These are phyloP conservation scores for Biscutella auriculata DNA, from an alignment of 441 rosid species.

Conservation along the genomic window DNA sequence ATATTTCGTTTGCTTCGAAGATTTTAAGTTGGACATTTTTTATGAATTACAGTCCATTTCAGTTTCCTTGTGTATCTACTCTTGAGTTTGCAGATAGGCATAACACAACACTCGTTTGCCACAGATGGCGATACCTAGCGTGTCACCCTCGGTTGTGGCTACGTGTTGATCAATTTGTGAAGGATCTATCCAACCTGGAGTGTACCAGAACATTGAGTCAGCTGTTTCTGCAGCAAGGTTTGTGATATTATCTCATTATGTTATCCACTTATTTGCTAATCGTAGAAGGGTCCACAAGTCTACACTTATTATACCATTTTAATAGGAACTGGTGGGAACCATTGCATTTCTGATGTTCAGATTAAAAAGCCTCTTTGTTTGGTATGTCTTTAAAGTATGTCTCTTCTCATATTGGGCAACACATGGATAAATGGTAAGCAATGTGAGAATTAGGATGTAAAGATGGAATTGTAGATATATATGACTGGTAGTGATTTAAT, in stretches of 20 bases:
- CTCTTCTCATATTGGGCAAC: background rate
- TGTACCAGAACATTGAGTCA: conserved; percentile 56
- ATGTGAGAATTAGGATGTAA: background rate
- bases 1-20: background rate
- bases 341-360: conserved; percentile 75
- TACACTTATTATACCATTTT: conserved; percentile 52
- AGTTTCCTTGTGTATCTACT: conserved; percentile 16
- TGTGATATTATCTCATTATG: conserved; percentile 12
- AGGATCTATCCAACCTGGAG: conserved; percentile 57
- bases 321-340: conserved; percentile 73
- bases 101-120: conserved; percentile 99
- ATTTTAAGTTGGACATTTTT: background rate
- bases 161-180: conserved; percentile 61
- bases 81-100: conserved; percentile 54
- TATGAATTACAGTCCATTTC: conserved; percentile 22
- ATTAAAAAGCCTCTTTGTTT: conserved; percentile 86
- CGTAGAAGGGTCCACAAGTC: background rate
- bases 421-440: background rate
- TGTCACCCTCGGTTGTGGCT: conserved; percentile 96
- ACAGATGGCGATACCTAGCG: conserved; percentile 92
- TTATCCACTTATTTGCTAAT: background rate
- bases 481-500: background rate
- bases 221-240: conserved; percentile 96
- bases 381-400: conserved; percentile 41
- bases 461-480: background rate